Evolutionary conservation across 2,329 filamentous ascomycete species (phyloP), one percentile per base, ranked within the genome.

Genomic region (Fonsecaea pedrosoi): DNA sequence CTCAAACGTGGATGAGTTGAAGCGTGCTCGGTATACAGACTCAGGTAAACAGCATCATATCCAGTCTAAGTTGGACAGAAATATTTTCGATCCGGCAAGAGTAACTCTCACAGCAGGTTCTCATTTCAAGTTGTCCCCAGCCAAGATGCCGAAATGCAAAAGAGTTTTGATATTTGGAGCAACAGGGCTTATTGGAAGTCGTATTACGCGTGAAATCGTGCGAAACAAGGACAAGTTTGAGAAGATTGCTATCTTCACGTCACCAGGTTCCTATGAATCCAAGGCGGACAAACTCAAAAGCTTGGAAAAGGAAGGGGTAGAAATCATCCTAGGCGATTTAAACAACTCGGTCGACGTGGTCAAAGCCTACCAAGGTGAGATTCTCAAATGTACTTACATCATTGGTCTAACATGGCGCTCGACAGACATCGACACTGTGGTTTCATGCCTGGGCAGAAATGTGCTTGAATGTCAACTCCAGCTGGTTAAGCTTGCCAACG

Each of bases 361-460:
- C 12, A 79, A 80, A 13, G 87, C 87, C 1, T 90, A 87, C 70
- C 70, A 82, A 69, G 81, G 82, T 82, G 67, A 38, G 42, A 32
- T 21, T 25, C 64, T 9, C 50, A 12, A 37, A 18, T 38, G 37
- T 21, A 12, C 25, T 35, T 30, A 8, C 18, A 10, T 13, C 13
- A 34, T 8, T 18, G 15, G 15, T 48, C 50, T 25, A 45, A 60
- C 45, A 38, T 21, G 7, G 21, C 12, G 18, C 66, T 13, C 12
- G 9, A 37, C 60, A 60, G 64, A 82, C 60, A 84, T 88, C 71
- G 87, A 91, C 75, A 91, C 88, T 0, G 81, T 91, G 45, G 78
- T 92, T 60, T 89, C 85, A 21, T 85, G 85, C 1, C 81, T 92
- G 0, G 89, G 90, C 1, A 82, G 89, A 64, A 82, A 82, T 30